Conservation (phyloP, 1,284 basidiomycete genomes). For the Sutorius eximius region DNA sequence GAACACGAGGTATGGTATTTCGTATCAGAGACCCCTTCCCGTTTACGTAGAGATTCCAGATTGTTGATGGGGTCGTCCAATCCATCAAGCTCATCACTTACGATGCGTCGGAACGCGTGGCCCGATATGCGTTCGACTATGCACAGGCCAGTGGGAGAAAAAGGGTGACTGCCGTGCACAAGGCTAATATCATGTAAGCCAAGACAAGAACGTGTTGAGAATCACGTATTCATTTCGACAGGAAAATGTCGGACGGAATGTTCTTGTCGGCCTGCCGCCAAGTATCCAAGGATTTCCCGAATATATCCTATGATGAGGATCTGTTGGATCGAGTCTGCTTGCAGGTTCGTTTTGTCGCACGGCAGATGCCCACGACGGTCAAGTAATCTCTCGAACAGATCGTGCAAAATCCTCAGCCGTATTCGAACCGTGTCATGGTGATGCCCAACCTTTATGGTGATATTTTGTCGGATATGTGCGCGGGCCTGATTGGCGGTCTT, state of each 20-base stretch:
- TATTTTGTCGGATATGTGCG: slow-evolving; percentile 99
- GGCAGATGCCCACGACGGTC: neutral
- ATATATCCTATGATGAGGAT: slow-evolving; percentile 95
- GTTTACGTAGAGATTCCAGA: slow-evolving; percentile 41
- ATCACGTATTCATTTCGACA: slow-evolving; percentile 33
- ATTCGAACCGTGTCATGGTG: slow-evolving; percentile 98
- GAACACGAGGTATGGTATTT: slow-evolving; percentile 80
- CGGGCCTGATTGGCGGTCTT: slow-evolving; percentile 96
- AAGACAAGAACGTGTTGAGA: slow-evolving; percentile 3
- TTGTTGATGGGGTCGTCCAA: slow-evolving; percentile 98
- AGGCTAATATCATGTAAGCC: slow-evolving; percentile 96
- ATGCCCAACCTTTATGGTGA: slow-evolving; percentile 99
- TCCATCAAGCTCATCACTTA: slow-evolving; percentile 99
- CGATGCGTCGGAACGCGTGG: slow-evolving; percentile 98
- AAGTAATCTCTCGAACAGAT: slow-evolving; percentile 48
- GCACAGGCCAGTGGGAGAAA: slow-evolving; percentile 85
- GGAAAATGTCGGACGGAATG: slow-evolving; percentile 99
- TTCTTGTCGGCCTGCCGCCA: slow-evolving; percentile 97
- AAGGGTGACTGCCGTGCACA: slow-evolving; percentile 98
- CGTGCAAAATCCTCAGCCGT: slow-evolving; percentile 92
- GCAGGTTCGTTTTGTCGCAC: slow-evolving; percentile 50
- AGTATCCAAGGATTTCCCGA: slow-evolving; percentile 95
- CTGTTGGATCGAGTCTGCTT: slow-evolving; percentile 96
- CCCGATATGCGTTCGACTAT: slow-evolving; percentile 98
- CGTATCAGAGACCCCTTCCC: neutral